Base-by-base conservation (phyloP, 352 stramenopile genomes). In the Phytopythium cucurbitacearum region DNA sequence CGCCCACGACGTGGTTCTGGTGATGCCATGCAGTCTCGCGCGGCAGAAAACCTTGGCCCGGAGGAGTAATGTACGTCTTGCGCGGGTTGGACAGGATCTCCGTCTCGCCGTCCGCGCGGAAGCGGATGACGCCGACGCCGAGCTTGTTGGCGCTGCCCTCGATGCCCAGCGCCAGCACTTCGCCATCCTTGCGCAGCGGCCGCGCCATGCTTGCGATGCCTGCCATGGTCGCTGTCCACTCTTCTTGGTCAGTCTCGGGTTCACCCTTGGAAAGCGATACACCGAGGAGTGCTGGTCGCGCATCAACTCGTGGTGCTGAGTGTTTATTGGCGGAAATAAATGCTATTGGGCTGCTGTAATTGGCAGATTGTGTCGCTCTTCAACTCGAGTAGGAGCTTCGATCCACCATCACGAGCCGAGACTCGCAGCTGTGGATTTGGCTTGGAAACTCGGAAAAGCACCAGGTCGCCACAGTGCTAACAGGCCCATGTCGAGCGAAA, bases 61-160 rank as follows among this genome's bases (percentile, higher is more conserved):
- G 85, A 3, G 97, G 97, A 47, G 96, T 96, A 54, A 99, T 97
- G 76, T 98, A 99, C 45, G 98, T 99, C 80, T 99, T 99, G 50
- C 97, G 80, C 51, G 97, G 96, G 76, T 99, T 99, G 16, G 96
- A 91, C 42, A 99, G 73, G 57, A 99, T 99, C 46, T 87, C 85
- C 46, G 76, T 96, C 69, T 89, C 80, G 39, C 76, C 82, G 52
- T 90, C 71, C 7, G 61, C 49, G 48, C 71, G 65, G 56, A 89
- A 91, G 53, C 79, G 65, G 57, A 94, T 87, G 56, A 94, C 88
- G 32, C 83, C 82, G n/a, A 94, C 82, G 10, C 85, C 96, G 7
- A 98, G 79, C 69, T 99, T 99, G 81, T 99, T 99, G 40, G 97
- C 97, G 52, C 87, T 98, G 39, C 97, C 97, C 73, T 99, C 97